These are phyloP conservation scores for Arthrobotrys iridis DNA, from an alignment of 2,329 filamentous ascomycete genomes.

Conservation along the genomic window DNA sequence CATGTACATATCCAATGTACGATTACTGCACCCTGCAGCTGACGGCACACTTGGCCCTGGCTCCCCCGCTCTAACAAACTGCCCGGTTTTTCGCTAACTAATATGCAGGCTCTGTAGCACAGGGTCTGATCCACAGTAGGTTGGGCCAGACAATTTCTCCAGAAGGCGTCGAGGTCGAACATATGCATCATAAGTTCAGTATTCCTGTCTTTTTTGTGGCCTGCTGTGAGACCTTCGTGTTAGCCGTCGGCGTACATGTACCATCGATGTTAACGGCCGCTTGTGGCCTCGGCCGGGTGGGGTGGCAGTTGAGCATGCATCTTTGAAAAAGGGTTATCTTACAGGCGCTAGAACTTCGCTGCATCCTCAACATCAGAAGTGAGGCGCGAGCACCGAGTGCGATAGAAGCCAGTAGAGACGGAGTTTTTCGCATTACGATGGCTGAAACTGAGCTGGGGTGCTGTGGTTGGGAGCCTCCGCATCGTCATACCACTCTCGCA, in stretches of 20 bases:
- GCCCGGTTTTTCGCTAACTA: slow-evolving; percentile 1
- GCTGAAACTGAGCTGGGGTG: slow-evolving; percentile 25
- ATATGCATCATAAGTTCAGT: too few species aligned
- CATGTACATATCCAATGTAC: slow-evolving; percentile 18
- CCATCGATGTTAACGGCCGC: too few species aligned
- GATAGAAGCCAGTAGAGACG: neutral
- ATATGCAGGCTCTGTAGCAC: slow-evolving; percentile 2
- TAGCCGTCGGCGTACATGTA: too few species aligned
- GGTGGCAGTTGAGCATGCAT: too few species aligned
- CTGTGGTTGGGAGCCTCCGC: slow-evolving; percentile 1
- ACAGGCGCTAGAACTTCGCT: too few species aligned
- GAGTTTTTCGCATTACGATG: slow-evolving; percentile 4
- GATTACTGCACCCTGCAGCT: slow-evolving; percentile 27
- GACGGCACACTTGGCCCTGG: slow-evolving; percentile 35
- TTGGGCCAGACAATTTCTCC: too few species aligned
- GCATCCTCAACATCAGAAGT: neutral
- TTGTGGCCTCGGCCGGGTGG: too few species aligned
- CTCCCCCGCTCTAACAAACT: slow-evolving; percentile 19
- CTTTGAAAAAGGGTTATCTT: too few species aligned
- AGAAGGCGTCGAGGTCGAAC: neutral
- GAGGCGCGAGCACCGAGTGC: slow-evolving; percentile 3
- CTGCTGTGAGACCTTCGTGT: too few species aligned
- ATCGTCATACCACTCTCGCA: slow-evolving; percentile 21
- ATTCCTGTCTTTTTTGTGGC: too few species aligned
- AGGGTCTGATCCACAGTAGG: too few species aligned